Conservation (phyloP, 306 rosid genomes). For the Sicyos edulis region DNA sequence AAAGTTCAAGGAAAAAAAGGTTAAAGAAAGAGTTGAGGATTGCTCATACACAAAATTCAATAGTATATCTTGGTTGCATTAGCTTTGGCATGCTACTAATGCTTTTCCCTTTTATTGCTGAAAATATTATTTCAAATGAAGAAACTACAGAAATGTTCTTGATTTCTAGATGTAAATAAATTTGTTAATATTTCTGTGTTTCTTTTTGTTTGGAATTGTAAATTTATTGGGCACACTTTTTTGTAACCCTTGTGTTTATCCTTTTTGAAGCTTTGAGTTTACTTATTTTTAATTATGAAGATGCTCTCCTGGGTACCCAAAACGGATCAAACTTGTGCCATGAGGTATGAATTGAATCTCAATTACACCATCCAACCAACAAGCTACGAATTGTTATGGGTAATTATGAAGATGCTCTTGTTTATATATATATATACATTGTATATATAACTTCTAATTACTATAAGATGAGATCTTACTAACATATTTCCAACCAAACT, state of each 20-base stretch:
- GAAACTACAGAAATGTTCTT: neutral
- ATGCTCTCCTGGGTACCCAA: too few species aligned
- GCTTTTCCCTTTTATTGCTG: neutral
- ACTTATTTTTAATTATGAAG: too few species aligned
- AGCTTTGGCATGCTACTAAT: neutral
- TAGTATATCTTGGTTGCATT: neutral
- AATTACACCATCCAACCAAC: too few species aligned
- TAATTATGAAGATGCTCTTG: too few species aligned
- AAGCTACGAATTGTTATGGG: too few species aligned
- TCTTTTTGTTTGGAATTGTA: neutral
- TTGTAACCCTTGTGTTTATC: neutral
- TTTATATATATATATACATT: too few species aligned
- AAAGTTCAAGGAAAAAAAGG: neutral
- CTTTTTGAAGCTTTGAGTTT: too few species aligned
- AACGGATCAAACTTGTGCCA: too few species aligned
- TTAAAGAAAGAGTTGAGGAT: neutral
- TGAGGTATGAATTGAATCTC: too few species aligned
- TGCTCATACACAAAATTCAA: constrained; percentile 8
- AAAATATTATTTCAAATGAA: neutral
- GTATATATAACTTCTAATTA: too few species aligned
- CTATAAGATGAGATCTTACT: too few species aligned
- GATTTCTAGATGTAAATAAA: neutral
- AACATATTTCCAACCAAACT: too few species aligned
- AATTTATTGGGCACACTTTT: neutral
- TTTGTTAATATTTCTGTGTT: neutral